Evolutionary conservation across 257 asterid genomes (phyloP).

Genomic region (Paulownia fortunei): DNA sequence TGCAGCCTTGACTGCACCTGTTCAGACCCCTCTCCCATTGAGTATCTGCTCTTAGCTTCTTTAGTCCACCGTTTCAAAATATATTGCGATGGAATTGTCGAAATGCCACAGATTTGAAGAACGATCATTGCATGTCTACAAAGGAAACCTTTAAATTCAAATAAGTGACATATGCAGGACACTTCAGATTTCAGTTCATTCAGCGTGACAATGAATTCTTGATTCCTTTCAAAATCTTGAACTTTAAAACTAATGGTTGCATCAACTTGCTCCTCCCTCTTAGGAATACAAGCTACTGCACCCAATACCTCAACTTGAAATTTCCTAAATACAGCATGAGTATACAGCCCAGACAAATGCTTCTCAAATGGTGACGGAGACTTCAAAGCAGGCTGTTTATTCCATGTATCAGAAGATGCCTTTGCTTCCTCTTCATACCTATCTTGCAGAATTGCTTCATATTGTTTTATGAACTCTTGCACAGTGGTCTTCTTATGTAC

Average conservation of each 20-base stretch:
- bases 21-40: constrained; percentile 66
- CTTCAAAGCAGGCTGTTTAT: constrained; percentile 79
- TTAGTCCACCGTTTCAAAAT: constrained; percentile 92
- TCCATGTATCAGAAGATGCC: constrained; percentile 88
- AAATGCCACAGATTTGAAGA: constrained; percentile 84
- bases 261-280: constrained; percentile 67
- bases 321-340: constrained; percentile 77
- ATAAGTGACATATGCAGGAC: constrained; percentile 80
- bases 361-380: constrained; percentile 99
- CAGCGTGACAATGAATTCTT: constrained; percentile 70
- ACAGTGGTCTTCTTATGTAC: constrained; percentile 87
- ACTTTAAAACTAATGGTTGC: constrained; percentile 60
- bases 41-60: constrained; percentile 73
- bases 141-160: constrained; percentile 85
- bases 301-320: constrained; percentile 93
- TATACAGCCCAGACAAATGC: constrained; percentile 75
- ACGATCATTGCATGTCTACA: constrained; percentile 93
- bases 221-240: constrained; percentile 78
- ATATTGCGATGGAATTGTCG: constrained; percentile 76
- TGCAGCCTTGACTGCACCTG: constrained; percentile 80
- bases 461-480: constrained; percentile 83
- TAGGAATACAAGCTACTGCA: constrained; percentile 92
- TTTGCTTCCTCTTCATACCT: constrained; percentile 97
- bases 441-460: constrained; percentile 77
- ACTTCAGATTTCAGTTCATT: constrained; percentile 80